Conservation (phyloP, 805 yeast genomes). For the Komagataella mondaviorum region DNA sequence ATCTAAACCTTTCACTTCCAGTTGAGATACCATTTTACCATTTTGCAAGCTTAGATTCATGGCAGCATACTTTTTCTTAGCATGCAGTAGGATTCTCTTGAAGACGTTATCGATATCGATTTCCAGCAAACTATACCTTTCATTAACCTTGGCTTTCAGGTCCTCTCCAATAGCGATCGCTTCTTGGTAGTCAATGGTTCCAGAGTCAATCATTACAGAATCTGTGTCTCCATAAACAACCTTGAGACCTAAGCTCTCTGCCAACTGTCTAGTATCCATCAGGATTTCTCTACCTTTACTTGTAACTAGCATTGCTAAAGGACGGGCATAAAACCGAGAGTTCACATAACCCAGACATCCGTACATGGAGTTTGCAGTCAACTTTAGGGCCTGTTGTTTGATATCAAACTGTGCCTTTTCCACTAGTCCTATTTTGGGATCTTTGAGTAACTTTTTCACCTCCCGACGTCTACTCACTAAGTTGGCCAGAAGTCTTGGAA, state of each 20-base stretch:
- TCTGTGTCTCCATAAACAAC: slow-evolving; percentile 98
- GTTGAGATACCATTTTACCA: slow-evolving; percentile 40
- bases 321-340: slow-evolving; percentile 91
- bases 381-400: slow-evolving; percentile 88
- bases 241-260: slow-evolving; percentile 68
- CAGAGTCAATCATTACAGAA: slow-evolving; percentile 96
- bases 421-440: slow-evolving; percentile 44
- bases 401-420: slow-evolving; percentile 83
- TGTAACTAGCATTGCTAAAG: slow-evolving; percentile 91
- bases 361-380: slow-evolving; percentile 99
- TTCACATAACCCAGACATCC: slow-evolving; percentile 92
- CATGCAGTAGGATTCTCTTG: slow-evolving; percentile 69
- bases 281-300: slow-evolving; percentile 91
- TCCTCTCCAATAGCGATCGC: slow-evolving; percentile 76
- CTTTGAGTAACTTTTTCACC: slow-evolving; percentile 76
- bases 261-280: slow-evolving; percentile 84
- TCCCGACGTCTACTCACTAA: slow-evolving; percentile 87
- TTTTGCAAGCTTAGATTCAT: slow-evolving; percentile 39
- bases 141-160: slow-evolving; percentile 78
- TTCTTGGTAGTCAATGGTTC: slow-evolving; percentile 50
- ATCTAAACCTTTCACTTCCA: slow-evolving; percentile 94
- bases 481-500: slow-evolving; percentile 72
- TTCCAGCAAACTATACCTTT: slow-evolving; percentile 74
- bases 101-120: slow-evolving; percentile 93
- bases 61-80: slow-evolving; percentile 98